Base-by-base conservation (phyloP, 2,329 filamentous ascomycete genomes). In the Beauveria asiatica region DNA sequence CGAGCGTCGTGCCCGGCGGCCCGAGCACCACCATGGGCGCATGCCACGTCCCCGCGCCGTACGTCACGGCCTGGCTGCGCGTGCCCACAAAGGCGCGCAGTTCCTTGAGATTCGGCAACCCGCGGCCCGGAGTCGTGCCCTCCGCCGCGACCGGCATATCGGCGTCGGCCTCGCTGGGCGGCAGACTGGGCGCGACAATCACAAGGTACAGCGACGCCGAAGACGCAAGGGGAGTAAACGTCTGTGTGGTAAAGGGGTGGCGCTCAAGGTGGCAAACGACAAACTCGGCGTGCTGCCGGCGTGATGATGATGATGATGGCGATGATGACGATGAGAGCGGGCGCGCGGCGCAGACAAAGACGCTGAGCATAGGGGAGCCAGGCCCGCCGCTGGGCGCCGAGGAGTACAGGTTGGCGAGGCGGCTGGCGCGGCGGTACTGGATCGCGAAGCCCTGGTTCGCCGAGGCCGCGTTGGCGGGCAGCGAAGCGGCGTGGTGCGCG, bases 11-110 rank as follows among this genome's bases (percentile, higher is more conserved):
- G 2, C 75, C 78, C 2, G 67, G 60, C 2, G 70, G 64, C 0
- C 92, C 92, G 53, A 97, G 74, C 17, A 90, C 92, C 16, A 92
- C 89, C 93, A 99, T 97, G 0, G 94, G 94, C 63, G 93, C 92
- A 77, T 99, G 94, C 84, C 93, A 99, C 58, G 92, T 97, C 5
- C 91, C 94, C 1, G 89, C 86, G 1, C 83, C 91, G 72, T 97
- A 99, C 3, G 92, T 97, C 16, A 99, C 90, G 11, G 91, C 92
- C 76, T 96, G 91, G 25, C 82, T 80, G 3, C 85, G 86, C 54
- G 80, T 83, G 1, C 90, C 92, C 59, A 95, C 75, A 70, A 97
- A 99, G 0, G 92, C 93, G 65, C 79, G 81, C 44, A 96, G 67
- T 9, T 82, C 80, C 23, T 72, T 70, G 45, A 96, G 69, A 72